Evolutionary conservation across 2,329 filamentous ascomycete species (phyloP), one percentile per base, ranked within the genome.

Genomic region (Colletotrichum sp.): DNA sequence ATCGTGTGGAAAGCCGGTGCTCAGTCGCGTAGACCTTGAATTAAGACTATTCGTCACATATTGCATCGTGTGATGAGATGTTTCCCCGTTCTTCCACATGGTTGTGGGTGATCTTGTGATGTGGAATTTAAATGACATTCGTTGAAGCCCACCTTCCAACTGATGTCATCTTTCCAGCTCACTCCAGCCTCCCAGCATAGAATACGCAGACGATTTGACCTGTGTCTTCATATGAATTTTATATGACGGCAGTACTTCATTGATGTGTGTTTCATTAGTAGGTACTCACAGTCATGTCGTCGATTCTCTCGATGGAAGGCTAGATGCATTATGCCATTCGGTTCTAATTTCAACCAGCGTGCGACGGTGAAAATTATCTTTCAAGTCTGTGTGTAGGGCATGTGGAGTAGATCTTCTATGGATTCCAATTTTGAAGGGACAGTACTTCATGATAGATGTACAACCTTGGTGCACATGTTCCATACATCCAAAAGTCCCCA

Each of bases 81-180:
- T 26, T 57, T 15, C 4, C n/a, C 0, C 4, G 52, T 16, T 0
- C 21, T 15, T 57, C 3, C 52, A 57, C 0, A 15, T 16, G 6
- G 8, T 15, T 24, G 15, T 26, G 52, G 21, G 15, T 57, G 21
- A 26, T 57, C 24, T 26, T 21, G 52, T 57, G 52, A 5, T 26
- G 15, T 26, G 16, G 1, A 12, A 21, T 8, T 26, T 26, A 2
- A 26, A 0, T 21, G 21, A 13, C 21, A 26, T 26, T 15, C 13
- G 1, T 55, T 0, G 4, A 26, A 57, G 12, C 21, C 24, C 6
- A 26, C 21, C 21, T 57, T 26, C 0, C 6, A 5, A 57, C 2
- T 26, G 21, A n/a, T 44, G 18, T 3, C 52, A 57, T 57, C 52
- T 57, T 57, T 0, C 2, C 15, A 0, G 21, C 9, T 26, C 8